Base-by-base conservation (phyloP, 208 protist genomes). In the Jaenimonas drosophilae region DNA sequence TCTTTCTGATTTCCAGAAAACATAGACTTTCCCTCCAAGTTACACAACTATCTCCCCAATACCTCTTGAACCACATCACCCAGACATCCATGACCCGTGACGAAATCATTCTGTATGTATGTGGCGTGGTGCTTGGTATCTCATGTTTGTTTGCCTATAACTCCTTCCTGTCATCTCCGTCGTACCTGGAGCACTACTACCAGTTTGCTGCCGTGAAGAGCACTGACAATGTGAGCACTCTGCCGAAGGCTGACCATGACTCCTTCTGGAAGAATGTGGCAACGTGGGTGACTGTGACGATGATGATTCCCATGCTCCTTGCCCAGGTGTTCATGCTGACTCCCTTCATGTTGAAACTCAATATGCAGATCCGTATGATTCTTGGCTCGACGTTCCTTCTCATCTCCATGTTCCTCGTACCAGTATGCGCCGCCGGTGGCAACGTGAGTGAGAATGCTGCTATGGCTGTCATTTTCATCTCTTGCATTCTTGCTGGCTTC, bases 121-220 rank as follows among this genome's bases (percentile, higher is more conserved):
- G 50, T 16, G 46, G 43, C 3, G 38, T 65, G 43, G 39, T 65
- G n/a, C 24, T 64, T 9, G 60, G 67, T 20, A 21, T 75, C 12
- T 63, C 52, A 49, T 64, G 51, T 36, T 54, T 75, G 16, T 69
- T 69, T 40, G 50, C 60, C 19, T 69, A 68, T 54, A 75, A 75
- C 56, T 70, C 60, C 20, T 75, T 75, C 52, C 52, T 75, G 4
- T 33, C 67, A 3, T 75, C 60, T 16, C 67, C 67, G 16, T 61
- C 61, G 12, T 75, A 69, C 61, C 54, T 75, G 42, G 60, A 64
- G 34, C 57, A 64, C 33, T 75, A 69, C 60, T 75, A 57, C 56
- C 57, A 65, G 57, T 75, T 59, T 19, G 56, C 67, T 27, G 39
- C 49, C 0, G 61, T 70, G 33, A 75, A 74, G 61, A 33, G 51